Evolutionary conservation across 2,329 filamentous ascomycete genomes (phyloP), one percentile per base, ranked within the genome.

Genomic region (Diplodia intermedia): DNA sequence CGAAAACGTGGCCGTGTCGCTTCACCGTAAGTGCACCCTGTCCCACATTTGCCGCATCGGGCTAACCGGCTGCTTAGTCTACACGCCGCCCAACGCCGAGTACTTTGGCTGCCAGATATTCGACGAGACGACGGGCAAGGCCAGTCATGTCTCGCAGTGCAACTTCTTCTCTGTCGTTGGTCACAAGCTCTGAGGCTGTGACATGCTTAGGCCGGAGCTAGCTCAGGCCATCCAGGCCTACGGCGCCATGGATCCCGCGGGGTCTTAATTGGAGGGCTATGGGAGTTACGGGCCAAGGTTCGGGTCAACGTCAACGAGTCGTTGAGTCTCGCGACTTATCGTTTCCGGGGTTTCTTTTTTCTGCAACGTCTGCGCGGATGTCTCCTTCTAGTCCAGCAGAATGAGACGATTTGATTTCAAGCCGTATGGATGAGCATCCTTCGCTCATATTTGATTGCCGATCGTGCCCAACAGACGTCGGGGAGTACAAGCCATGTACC

Each of bases 51-150:
- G 50, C 49, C 50, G 23, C 53, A 62, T 31, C 8, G 38, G 52
- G 38, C 52, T 69, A 36, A 61, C 69, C 55, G 61, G 31, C 18
- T n/a, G 15, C 33, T 49, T 69, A 86, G 84, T 96, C 69, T 95
- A 95, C 76, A 94, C 92, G 15, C 94, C 94, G 43, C 94, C 94
- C 3, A 96, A 97, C 74, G 93, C 94, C 47, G 92, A 92, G 47
- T 90, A 87, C 69, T 87, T 88, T 69, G 94, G 94, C 29, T 97
- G 92, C 79, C 86, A 92, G 74, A 88, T 94, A 75, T 97, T 94
- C 78, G 87, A 94, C 74, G 86, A 89, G 71, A 84, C 84, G 72
- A 96, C 92, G 3, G 91, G 94, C 65, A 89, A 89, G 78, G 88
- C 86, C 68, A 90, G 85, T 72, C 90, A 93, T 77, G 85, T 93